A percentile compares a stretch with the other conserved stretches of the same genome.
These are phyloP conservation scores for Dryas alaskensis DNA, from an alignment of 306 rosid species.

Conservation along the genomic window DNA sequence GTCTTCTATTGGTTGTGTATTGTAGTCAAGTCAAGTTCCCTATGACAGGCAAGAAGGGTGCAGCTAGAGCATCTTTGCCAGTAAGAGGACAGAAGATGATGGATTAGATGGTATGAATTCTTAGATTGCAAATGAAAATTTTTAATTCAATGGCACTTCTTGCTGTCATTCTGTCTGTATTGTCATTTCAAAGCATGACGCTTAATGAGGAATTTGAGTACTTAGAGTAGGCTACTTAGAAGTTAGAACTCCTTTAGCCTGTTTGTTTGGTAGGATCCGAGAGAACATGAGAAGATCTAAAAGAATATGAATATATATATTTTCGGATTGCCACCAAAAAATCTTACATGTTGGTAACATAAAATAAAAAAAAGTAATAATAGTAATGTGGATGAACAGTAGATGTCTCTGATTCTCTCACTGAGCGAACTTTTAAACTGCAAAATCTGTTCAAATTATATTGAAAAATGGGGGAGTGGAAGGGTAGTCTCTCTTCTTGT, in stretches of 20 bases:
- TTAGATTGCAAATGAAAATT: not conserved
- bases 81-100: constrained; percentile 14
- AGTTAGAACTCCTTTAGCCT: too few relatives aligned
- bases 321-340: not conserved
- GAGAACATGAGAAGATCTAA: too few relatives aligned
- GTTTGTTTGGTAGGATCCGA: too few relatives aligned
- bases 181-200: too few relatives aligned
- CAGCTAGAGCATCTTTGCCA: constrained; percentile 42
- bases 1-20: constrained; percentile 57
- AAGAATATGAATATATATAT: too few relatives aligned
- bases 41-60: constrained; percentile 51
- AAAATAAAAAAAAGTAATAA: not conserved
- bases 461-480: too few relatives aligned
- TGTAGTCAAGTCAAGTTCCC: constrained; percentile 67
- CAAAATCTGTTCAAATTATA: not conserved
- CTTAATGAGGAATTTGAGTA: too few relatives aligned
- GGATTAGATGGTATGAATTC: not conserved
- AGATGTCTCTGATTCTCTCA: not conserved
- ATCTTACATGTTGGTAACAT: not conserved
- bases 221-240: too few relatives aligned
- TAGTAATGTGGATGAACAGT: not conserved
- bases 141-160: not conserved
- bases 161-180: too few relatives aligned
- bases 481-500: too few relatives aligned
- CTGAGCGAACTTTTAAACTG: not conserved